Evolutionary conservation across 192 early-diverging fungal species (phyloP), one percentile per base, ranked within the genome.

Genomic region (Gigaspora rosea): DNA sequence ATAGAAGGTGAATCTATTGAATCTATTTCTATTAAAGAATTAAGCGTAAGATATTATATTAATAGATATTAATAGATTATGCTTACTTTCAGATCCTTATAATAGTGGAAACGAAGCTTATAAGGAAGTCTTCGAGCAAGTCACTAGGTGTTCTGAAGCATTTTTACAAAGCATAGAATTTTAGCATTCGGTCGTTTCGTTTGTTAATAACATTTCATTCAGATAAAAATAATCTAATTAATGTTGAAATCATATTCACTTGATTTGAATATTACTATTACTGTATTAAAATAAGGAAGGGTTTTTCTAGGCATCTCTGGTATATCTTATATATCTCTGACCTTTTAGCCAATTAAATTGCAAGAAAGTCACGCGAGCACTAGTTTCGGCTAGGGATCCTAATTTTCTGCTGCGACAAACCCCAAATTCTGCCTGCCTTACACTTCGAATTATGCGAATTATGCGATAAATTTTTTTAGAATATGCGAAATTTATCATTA

Each of bases 91-190:
- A 46, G 75, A 76, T 79, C 91, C 91, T 12, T 93, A 93, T 75
- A 92, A 92, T 77, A 90, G 92, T 41, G 87, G 90, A 2, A 76
- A 74, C 0, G 89, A 90, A 35, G 94, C 92, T 8, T 96, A 94
- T 82, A 92, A 95, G 52, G 75, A 80, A 47, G 94, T 94, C 78
- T 95, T 92, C 84, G 74, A 85, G 58, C 95, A 96, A 78, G 90
- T 93, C 13, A 81, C 83, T 9, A 77, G 94, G 72, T 88, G 88
- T 63, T 92, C 90, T 41, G 85, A 90, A 56, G 92, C 87, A 0
- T 92, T 95, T 71, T 78, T 95, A 65, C 80, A 87, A 65, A 71
- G 80, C 56, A 81, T 93, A 63, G 90, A 82, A 20, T 78, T 78
- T 32, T 73, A 84, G 49, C n/a, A 79, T 0, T 46, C 11, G 8